phyloP scores from a whole-genome alignment of 192 early-diverging fungal genomes.

The Diversispora epigaea region DNA sequence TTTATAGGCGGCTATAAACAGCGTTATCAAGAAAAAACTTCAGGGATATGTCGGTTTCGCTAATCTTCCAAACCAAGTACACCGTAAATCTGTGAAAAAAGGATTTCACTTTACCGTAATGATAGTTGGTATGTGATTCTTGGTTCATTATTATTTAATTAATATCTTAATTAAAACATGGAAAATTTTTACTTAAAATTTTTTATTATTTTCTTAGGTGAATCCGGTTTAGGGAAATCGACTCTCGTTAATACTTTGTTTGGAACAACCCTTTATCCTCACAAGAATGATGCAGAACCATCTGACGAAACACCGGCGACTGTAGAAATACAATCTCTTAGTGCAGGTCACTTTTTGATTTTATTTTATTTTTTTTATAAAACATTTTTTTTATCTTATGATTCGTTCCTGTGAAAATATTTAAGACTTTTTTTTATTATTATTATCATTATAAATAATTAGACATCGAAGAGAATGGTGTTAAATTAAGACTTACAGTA shows the following conservation, averaged over 20 bases:
- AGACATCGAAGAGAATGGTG: constrained; percentile 96
- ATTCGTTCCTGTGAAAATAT: not conserved
- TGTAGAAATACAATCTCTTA: constrained; percentile 77
- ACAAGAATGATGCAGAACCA: constrained; percentile 70
- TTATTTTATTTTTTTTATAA: not conserved
- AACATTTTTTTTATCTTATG: not conserved
- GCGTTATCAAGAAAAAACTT: constrained; percentile 44
- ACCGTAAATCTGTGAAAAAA: constrained; percentile 89
- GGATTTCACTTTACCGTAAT: constrained; percentile 96
- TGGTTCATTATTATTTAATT: not conserved
- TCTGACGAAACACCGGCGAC: constrained; percentile 66
- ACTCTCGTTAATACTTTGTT: constrained; percentile 98
- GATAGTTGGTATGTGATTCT: constrained; percentile 79
- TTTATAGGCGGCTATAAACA: constrained; percentile 35
- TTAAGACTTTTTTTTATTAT: not conserved
- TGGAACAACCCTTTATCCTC: constrained; percentile 82
- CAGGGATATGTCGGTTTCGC: constrained; percentile 80
- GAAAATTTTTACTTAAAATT: not conserved
- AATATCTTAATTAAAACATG: not conserved
- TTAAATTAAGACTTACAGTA: constrained; percentile 89
- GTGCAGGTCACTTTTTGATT: constrained; percentile 41
- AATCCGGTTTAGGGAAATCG: constrained; percentile 95
- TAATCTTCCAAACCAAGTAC: constrained; percentile 92
- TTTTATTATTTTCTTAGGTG: constrained; percentile 60
- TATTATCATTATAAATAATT: constrained; percentile 3